These are phyloP conservation scores for Eragrostis nindensis DNA, from an alignment of 176 grass and related monocot genomes.

Conservation along the genomic window DNA sequence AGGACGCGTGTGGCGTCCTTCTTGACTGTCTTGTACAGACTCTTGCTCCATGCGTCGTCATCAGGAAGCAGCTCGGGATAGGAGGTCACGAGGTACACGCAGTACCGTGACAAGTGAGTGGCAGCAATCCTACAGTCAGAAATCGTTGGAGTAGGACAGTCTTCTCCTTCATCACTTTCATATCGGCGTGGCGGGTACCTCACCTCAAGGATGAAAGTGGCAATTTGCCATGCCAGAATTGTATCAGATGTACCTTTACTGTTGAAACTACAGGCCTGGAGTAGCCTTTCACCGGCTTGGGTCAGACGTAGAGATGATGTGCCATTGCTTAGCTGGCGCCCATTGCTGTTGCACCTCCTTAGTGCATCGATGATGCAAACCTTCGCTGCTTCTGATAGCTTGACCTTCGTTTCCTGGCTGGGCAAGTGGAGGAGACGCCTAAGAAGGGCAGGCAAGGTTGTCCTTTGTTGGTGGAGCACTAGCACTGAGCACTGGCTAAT, in stretches of 20 bases:
- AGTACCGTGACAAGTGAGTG: constrained; percentile 23
- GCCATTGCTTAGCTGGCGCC: neutral
- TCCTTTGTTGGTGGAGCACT: neutral
- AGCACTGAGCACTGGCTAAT: neutral
- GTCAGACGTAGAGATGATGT: neutral
- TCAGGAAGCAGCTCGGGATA: constrained; percentile 5
- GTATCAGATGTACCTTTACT: neutral
- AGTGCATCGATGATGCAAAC: neutral
- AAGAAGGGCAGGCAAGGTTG: neutral
- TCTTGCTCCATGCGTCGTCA: neutral
- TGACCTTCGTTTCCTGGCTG: neutral
- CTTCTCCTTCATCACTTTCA: neutral
- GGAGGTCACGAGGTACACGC: constrained; percentile 2
- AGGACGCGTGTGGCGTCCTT: neutral
- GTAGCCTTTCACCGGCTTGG: neutral
- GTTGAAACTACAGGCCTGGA: neutral
- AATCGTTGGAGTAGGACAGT: too few species aligned
- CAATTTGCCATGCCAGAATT: constrained; percentile 31
- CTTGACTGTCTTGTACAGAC: constrained; percentile 1
- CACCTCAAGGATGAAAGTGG: constrained; percentile 26
- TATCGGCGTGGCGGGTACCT: neutral
- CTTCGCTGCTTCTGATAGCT: neutral
- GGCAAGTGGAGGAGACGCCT: neutral
- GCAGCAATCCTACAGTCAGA: neutral
- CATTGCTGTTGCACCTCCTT: neutral